phyloP scores from a whole-genome alignment of 192 early-diverging fungal genomes.

The Backusella macrospora region DNA sequence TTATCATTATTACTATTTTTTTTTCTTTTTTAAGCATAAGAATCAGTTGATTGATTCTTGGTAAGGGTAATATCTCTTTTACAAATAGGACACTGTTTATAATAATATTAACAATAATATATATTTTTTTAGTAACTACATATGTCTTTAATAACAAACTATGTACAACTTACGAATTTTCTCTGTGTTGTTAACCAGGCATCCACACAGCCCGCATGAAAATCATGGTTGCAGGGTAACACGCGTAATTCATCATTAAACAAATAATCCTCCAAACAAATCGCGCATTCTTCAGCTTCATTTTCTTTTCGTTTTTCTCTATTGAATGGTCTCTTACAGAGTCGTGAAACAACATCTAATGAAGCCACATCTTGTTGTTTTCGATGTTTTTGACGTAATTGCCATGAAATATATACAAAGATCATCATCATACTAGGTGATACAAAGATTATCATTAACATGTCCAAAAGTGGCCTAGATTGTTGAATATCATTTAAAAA shows the following conservation, averaged over 20 bases:
- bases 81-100: slow-evolving; percentile 40
- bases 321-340: slow-evolving; percentile 72
- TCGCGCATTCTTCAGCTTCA: slow-evolving; percentile 84
- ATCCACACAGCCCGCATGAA: slow-evolving; percentile 89
- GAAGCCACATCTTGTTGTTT: slow-evolving; percentile 75
- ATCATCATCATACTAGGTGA: slow-evolving; percentile 78
- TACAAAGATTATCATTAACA: slow-evolving; percentile 76
- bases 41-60: slow-evolving; percentile 7
- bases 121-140: background rate
- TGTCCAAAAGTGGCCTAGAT: slow-evolving; percentile 72
- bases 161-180: slow-evolving; percentile 73
- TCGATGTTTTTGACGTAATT: slow-evolving; percentile 66
- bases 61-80: slow-evolving; percentile 31
- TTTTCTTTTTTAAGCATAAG: background rate
- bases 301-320: slow-evolving; percentile 64
- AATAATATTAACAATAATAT: background rate
- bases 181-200: slow-evolving; percentile 88
- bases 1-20: background rate
- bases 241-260: slow-evolving; percentile 78
- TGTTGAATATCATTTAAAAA: background rate
- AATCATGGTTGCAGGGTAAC: slow-evolving; percentile 88
- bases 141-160: background rate
- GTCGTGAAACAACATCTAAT: slow-evolving; percentile 62
- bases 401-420: slow-evolving; percentile 72
- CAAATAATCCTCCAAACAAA: slow-evolving; percentile 92